Evolutionary conservation across 306 rosid species (phyloP).

Genomic region (Castanopsis chinensis): DNA sequence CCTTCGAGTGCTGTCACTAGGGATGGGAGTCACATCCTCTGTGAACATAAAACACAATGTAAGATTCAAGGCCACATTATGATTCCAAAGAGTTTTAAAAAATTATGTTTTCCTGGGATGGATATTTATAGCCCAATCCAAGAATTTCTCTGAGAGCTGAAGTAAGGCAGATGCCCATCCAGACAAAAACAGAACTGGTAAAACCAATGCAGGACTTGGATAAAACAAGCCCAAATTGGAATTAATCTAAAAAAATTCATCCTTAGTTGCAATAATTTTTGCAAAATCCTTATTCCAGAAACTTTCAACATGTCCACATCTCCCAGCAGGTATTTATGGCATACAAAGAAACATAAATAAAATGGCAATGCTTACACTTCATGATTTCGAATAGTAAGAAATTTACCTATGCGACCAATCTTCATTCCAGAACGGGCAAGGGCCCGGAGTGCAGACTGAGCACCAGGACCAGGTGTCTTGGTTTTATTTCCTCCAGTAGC

Average conservation of each 20-base stretch:
- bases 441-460: constrained; percentile 56
- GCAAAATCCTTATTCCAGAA: neutral
- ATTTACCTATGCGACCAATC: constrained; percentile 54
- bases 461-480: constrained; percentile 58
- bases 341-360: neutral
- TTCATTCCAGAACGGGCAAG: constrained; percentile 66
- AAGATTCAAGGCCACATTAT: neutral
- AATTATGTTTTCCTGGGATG: neutral
- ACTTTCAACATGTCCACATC: neutral
- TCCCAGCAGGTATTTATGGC: too few species aligned
- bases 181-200: neutral
- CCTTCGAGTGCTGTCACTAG: constrained; percentile 3
- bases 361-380: neutral
- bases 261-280: neutral
- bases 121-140: neutral
- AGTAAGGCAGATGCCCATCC: neutral
- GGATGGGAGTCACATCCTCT: constrained; percentile 10
- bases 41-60: neutral
- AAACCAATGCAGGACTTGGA: too few species aligned
- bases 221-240: neutral
- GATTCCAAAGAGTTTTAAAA: too few species aligned
- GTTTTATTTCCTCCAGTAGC: constrained; percentile 67
- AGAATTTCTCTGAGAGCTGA: neutral
- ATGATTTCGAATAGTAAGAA: neutral
- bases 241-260: too few species aligned